These are phyloP conservation scores for Dactylellina parvicollis DNA, from an alignment of 2,329 filamentous ascomycete genomes.

Conservation along the genomic window DNA sequence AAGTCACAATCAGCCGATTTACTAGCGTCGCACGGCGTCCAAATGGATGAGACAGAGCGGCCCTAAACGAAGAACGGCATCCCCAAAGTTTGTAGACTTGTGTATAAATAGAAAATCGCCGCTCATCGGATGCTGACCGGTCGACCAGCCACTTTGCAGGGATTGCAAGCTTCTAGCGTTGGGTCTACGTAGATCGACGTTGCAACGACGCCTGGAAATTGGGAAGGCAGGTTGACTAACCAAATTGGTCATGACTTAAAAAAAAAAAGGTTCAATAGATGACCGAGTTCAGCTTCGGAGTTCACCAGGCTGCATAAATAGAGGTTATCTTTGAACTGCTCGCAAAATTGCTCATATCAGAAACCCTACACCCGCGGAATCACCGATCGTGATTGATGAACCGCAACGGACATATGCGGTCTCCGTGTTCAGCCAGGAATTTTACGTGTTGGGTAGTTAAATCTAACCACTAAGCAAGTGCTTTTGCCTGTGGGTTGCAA, in stretches of 20 bases:
- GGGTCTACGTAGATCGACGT: background rate
- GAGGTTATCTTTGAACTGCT: no score
- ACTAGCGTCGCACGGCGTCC: no score
- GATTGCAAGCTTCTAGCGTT: background rate
- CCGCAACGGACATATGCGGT: no score
- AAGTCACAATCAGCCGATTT: background rate
- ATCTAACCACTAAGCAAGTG: no score
- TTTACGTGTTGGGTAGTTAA: no score
- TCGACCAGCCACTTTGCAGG: background rate
- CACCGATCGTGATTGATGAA: no score
- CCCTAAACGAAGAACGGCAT: background rate
- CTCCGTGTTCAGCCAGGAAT: no score
- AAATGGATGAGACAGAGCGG: no score
- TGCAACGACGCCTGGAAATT: background rate
- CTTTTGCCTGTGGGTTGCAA: no score
- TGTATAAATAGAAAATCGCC: background rate
- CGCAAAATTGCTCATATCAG: no score
- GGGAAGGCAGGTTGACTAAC: background rate
- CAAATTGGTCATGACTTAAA: background rate
- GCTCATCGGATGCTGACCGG: background rate
- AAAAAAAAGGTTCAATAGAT: background rate
- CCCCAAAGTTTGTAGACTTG: background rate
- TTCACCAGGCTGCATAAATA: background rate
- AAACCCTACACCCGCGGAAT: no score
- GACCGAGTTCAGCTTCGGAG: background rate